These are phyloP conservation scores for Fraxinus angustifolia DNA, from an alignment of 305 asterid genomes.

Conservation along the genomic window DNA sequence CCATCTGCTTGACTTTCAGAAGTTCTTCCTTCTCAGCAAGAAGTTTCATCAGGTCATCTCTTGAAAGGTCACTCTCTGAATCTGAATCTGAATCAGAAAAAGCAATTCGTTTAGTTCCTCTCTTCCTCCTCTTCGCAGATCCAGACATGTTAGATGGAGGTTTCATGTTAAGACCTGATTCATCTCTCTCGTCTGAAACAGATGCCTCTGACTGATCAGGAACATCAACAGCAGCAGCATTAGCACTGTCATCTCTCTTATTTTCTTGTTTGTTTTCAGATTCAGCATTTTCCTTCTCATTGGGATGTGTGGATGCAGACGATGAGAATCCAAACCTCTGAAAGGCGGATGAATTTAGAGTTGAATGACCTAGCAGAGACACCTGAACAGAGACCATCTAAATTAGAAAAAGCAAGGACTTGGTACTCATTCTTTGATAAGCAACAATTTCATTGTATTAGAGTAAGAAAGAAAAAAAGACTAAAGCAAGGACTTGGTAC, in stretches of 20 bases:
- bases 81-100: conserved; percentile 53
- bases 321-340: conserved; percentile 63
- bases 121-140: conserved; percentile 29
- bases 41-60: conserved; percentile 77
- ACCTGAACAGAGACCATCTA: conserved; percentile 45
- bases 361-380: conserved; percentile 42
- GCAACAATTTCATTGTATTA: background rate
- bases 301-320: conserved; percentile 53
- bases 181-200: conserved; percentile 36
- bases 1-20: conserved; percentile 53
- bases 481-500: background rate
- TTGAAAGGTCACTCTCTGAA: conserved; percentile 64
- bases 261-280: conserved; percentile 31
- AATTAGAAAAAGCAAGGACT: background rate
- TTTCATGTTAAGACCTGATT: conserved; percentile 47
- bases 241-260: conserved; percentile 26
- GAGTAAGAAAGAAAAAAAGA: background rate
- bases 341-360: conserved; percentile 33
- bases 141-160: conserved; percentile 20
- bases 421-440: background rate
- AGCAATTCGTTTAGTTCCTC: conserved; percentile 36
- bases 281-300: conserved; percentile 48
- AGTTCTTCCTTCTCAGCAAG: conserved; percentile 65
- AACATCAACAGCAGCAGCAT: conserved; percentile 22
- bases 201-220: conserved; percentile 21